A percentile compares a stretch with the other conserved stretches of the same genome.
Evolutionary conservation across 2,329 filamentous ascomycete genomes (phyloP).

Genomic region (Trichoderma asperellum): DNA sequence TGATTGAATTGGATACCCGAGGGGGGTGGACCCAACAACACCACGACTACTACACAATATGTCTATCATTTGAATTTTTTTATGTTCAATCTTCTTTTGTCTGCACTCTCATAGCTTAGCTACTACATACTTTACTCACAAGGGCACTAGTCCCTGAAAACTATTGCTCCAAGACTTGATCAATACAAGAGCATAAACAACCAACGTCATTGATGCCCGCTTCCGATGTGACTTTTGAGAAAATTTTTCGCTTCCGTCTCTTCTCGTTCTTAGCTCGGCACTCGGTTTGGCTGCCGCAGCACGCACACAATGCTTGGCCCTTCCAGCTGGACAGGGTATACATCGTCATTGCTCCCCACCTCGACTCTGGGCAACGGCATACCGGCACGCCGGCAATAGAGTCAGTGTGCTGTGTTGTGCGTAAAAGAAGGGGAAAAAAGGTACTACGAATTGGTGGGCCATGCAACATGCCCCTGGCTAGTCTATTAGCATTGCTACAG

Average conservation of each 20-base stretch:
- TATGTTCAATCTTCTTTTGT: background rate
- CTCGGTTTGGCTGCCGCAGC: conserved; percentile 1
- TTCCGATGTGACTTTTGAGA: background rate
- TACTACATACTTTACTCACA: background rate
- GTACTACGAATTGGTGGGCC: conserved; percentile 11
- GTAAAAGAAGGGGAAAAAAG: background rate
- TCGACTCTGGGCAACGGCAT: conserved; percentile 7
- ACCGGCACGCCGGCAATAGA: background rate
- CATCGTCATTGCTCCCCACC: background rate
- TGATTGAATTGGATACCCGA: conserved; percentile 23
- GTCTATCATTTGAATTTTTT: background rate
- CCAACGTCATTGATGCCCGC: background rate
- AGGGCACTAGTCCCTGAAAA: background rate
- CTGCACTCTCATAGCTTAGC: background rate
- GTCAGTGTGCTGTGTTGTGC: background rate
- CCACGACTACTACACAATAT: background rate
- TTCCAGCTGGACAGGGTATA: background rate
- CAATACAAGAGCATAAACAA: conserved; percentile 21
- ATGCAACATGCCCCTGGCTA: conserved; percentile 6
- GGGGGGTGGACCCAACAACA: conserved; percentile 10
- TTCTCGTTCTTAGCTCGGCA: background rate
- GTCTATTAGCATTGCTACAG: background rate
- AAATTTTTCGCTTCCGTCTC: background rate
- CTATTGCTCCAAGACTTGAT: background rate
- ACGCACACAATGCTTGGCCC: background rate